These are phyloP conservation scores for Thielaviopsis populi DNA, from an alignment of 2,329 filamentous ascomycete species.

Conservation along the genomic window DNA sequence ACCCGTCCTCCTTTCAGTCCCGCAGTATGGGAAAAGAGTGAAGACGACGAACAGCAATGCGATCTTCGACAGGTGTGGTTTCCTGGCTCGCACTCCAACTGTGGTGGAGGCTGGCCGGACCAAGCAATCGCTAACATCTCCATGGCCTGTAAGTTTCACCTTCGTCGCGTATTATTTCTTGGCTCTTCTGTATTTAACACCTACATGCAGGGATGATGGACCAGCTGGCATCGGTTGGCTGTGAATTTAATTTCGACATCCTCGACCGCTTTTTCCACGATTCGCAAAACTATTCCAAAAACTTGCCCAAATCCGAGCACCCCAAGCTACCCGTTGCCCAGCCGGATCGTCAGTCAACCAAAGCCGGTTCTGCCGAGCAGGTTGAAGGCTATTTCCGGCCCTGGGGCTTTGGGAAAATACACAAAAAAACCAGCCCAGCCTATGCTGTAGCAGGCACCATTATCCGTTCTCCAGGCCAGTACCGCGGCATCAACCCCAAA, in stretches of 20 bases:
- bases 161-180: background rate
- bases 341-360: constrained; percentile 21
- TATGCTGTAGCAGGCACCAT: constrained; percentile 32
- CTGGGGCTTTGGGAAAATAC: constrained; percentile 34
- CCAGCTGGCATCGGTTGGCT: constrained; percentile 35
- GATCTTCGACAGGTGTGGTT: constrained; percentile 47
- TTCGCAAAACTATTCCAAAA: constrained; percentile 23
- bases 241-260: constrained; percentile 32
- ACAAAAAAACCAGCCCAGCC: constrained; percentile 26
- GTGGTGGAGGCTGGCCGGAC: constrained; percentile 51
- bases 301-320: constrained; percentile 31
- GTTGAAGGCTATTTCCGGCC: constrained; percentile 24
- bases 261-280: constrained; percentile 21
- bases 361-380: background rate
- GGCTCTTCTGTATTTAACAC: background rate
- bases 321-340: constrained; percentile 33
- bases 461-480: constrained; percentile 33
- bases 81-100: constrained; percentile 54
- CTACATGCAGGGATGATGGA: constrained; percentile 38
- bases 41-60: constrained; percentile 8
- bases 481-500: constrained; percentile 30
- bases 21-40: constrained; percentile 36
- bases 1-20: constrained; percentile 39
- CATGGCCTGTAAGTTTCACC: constrained; percentile 25
- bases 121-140: constrained; percentile 28